Base-by-base conservation (phyloP, 805 yeast genomes). In the Saccharomyces mikatae region DNA sequence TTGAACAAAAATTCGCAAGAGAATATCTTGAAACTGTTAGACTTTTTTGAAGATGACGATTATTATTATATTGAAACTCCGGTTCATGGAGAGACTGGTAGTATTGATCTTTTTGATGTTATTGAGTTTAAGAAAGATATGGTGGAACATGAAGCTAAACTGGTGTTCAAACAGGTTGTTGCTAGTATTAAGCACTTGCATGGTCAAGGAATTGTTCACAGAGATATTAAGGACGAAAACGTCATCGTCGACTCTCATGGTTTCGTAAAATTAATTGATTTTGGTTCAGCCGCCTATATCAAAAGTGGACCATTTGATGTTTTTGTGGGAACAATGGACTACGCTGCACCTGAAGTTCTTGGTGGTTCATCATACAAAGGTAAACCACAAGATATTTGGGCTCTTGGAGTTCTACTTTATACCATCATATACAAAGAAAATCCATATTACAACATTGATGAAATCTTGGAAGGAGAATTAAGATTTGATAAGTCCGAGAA, bases 311-410 rank as follows among this genome's bases (percentile, higher is more conserved):
- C 98, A 2, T 92, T 92, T 71, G 96, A 90, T 60, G 96, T 91
- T 1, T 92, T 92, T 72, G 97, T 92, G 1, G 98, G 99, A 1
- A 92, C 99, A 0, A 82, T 92, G 36, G 97, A 94, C 69, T 92
- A 91, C 68, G 97, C 98, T 0, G 94, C 97, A 0, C 98, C 99
- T 0, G 99, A 92, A 68, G 96, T 92, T 0, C 75, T 94, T 31
- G 79, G 82, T 51, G 99, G 98, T 1, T 83, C 82, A 55, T 84
- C 89, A 27, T 94, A 92, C 63, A 88, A 82, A 51, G 99, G 98
- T 14, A 86, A 82, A 66, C 92, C 96, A 2, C 99, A 92, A 69
- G 99, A 92, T 71, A 84, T 90, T 1, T 94, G 98, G 98, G 96
- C 98, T 0, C 76, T 92, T 64, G 99, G 99, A 0, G 85, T 92